These are phyloP conservation scores for Ceratobasidium sp. DNA, from an alignment of 1,284 basidiomycete genomes.

Conservation along the genomic window DNA sequence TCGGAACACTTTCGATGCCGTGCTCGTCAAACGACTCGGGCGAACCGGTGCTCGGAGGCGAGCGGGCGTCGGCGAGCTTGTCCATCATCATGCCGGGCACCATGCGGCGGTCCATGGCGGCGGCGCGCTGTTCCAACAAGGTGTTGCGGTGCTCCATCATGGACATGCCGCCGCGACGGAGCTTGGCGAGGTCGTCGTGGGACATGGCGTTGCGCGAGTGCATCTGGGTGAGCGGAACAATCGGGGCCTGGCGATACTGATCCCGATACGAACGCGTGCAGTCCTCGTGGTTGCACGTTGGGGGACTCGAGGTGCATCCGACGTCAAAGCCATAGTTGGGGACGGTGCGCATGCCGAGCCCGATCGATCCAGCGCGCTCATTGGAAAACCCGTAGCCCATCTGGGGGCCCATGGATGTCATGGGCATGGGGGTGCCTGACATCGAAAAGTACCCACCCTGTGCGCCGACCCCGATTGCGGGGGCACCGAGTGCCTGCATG, in stretches of 20 bases:
- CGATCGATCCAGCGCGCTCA: conserved; percentile 30
- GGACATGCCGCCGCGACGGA: conserved; percentile 25
- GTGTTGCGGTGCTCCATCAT: conserved; percentile 28
- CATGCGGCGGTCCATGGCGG: conserved; percentile 25
- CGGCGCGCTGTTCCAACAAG: conserved; percentile 11
- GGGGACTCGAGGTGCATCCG: conserved; percentile 48
- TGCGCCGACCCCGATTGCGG: conserved; percentile 4
- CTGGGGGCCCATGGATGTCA: conserved; percentile 33
- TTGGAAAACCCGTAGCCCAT: conserved; percentile 34
- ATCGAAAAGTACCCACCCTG: conserved; percentile 36
- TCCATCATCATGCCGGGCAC: conserved; percentile 22
- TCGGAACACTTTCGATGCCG: conserved; percentile 18
- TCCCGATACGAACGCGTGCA: conserved; percentile 55
- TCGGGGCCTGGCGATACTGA: conserved; percentile 22
- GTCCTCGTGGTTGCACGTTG: conserved; percentile 55
- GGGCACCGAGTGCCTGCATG: conserved; percentile 19
- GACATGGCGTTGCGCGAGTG: conserved; percentile 12
- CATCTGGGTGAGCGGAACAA: conserved; percentile 19
- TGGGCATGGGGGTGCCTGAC: conserved; percentile 28
- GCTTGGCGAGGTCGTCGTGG: conserved; percentile 22
- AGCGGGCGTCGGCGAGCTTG: conserved; percentile 18
- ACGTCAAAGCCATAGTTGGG: conserved; percentile 3
- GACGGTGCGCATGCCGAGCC: conserved; percentile 15
- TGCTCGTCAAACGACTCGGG: conserved; percentile 36
- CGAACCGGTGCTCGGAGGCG: conserved; percentile 31